Evolutionary conservation across 1,284 basidiomycete species (phyloP).

Genomic region (Ganoderma meredithae): DNA sequence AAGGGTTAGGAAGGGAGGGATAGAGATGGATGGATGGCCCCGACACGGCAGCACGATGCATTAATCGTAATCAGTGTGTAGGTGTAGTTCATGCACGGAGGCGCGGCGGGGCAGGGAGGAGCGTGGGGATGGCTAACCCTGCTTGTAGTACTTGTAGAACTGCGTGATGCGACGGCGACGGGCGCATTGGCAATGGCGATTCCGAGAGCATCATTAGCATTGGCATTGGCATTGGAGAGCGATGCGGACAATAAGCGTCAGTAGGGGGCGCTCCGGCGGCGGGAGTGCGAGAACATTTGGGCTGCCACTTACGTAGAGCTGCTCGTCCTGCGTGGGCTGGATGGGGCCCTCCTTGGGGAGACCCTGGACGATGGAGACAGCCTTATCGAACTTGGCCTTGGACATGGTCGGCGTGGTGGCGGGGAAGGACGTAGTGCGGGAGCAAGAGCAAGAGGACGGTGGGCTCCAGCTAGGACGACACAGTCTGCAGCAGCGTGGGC

Average conservation of each 20-base stretch:
- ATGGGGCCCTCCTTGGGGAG: conserved; percentile 87
- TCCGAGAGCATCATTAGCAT: conserved; percentile 4
- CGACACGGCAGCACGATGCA: conserved; percentile 7
- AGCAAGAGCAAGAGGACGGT: conserved; percentile 24
- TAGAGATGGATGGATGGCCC: conserved; percentile 10
- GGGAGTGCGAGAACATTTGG: conserved; percentile 12
- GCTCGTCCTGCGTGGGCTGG: conserved; percentile 77
- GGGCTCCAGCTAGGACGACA: not conserved
- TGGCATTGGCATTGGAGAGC: not conserved
- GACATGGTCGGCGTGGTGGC: conserved; percentile 51
- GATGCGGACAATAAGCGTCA: conserved; percentile 6
- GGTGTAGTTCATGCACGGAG: conserved; percentile 19
- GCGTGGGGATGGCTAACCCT: conserved; percentile 57
- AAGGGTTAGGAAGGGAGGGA: not conserved
- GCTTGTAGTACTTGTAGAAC: conserved; percentile 96
- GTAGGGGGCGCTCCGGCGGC: conserved; percentile 10
- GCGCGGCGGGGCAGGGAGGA: not conserved
- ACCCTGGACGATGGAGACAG: conserved; percentile 70
- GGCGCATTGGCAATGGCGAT: not conserved
- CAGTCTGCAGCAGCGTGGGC: too few species aligned
- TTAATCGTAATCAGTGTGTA: too few species aligned
- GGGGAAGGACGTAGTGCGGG: too few species aligned
- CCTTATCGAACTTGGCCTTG: conserved; percentile 80
- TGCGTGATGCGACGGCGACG: conserved; percentile 42
- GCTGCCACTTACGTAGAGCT: conserved; percentile 72